A percentile compares a stretch with the other conserved stretches of the same genome.
These are phyloP conservation scores for Lentinula raphanica DNA, from an alignment of 768 basidiomycete genomes.

Conservation along the genomic window DNA sequence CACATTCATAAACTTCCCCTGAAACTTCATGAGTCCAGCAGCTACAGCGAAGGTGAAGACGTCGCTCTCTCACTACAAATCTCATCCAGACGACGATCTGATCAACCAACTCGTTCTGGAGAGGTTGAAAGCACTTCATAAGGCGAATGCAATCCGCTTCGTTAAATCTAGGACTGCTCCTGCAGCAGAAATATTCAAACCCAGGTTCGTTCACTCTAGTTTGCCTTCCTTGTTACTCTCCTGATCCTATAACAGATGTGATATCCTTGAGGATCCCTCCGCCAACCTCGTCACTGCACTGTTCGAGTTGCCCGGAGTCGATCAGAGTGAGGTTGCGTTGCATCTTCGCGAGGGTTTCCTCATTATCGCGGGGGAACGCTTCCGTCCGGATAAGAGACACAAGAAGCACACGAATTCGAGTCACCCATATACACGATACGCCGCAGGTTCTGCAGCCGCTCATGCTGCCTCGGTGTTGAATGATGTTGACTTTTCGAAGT, in stretches of 20 bases:
- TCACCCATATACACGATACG: background rate
- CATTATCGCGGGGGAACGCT: background rate
- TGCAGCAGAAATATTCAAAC: background rate
- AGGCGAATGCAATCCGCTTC: background rate
- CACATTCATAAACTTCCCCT: background rate
- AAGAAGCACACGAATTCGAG: background rate
- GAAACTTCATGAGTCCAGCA: background rate
- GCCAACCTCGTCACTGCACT: background rate
- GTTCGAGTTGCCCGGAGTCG: constrained; percentile 3
- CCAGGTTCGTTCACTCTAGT: background rate
- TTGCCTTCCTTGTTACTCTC: background rate
- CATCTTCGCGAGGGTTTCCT: background rate
- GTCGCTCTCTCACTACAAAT: background rate
- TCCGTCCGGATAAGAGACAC: background rate
- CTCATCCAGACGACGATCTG: background rate
- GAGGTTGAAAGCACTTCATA: background rate
- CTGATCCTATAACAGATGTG: background rate
- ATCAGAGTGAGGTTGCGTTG: background rate
- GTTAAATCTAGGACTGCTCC: too few species aligned
- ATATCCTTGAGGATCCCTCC: background rate
- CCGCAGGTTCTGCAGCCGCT: background rate
- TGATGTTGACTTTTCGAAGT: background rate
- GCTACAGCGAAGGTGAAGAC: background rate
- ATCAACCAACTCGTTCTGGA: background rate
- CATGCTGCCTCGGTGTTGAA: background rate